Evolutionary conservation across 176 grass and related monocot genomes (phyloP), one percentile per base, ranked within the genome.

Genomic region (Phoenix roebelenii): DNA sequence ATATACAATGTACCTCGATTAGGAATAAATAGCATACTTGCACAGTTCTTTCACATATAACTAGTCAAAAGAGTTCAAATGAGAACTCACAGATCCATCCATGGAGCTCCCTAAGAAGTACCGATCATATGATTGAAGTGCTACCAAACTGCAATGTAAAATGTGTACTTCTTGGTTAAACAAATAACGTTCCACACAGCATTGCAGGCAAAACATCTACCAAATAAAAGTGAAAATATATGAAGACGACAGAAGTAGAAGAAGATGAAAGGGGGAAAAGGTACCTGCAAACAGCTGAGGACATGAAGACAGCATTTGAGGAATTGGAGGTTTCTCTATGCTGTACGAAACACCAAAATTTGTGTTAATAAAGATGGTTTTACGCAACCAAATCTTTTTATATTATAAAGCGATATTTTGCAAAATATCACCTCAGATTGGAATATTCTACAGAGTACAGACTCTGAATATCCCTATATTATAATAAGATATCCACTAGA

Each of bases 21-120:
- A 44, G 35, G 10, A 44, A 44, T 14, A 44, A 30, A 44, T 44
- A 44, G 35, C 35, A 44, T 44, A 44, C 2, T 1, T 3, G 10
- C 35, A 44, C 35, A 10, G 9, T 29, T 53, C 22, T 65, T 50
- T 26, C 54, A 61, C 39, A 72, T 16, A 60, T 25, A 50, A 55
- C 59, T 3, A 44, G 35, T 35, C 32, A 35, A 35, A 3, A 65
- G 9, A 55, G 48, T 35, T 49, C 3, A 49, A 55, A 50, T 18
- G 72, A 49, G 39, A 15, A 72, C 86, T 76, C 67, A 89, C 86
- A 24, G 64, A 89, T 85, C 86, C 86, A 79, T 89, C 78, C 86
- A 89, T 85, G 54, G 82, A 85, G 51, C 86, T 85, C 61, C 81
- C 86, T 59, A 89, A 62, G 55, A 85, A 85, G 64, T 89, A 89